A percentile compares a stretch with the other conserved stretches of the same genome.
phyloP scores from a whole-genome alignment of 2,329 filamentous ascomycete species.

The Lasiodiplodia gonubiensis region DNA sequence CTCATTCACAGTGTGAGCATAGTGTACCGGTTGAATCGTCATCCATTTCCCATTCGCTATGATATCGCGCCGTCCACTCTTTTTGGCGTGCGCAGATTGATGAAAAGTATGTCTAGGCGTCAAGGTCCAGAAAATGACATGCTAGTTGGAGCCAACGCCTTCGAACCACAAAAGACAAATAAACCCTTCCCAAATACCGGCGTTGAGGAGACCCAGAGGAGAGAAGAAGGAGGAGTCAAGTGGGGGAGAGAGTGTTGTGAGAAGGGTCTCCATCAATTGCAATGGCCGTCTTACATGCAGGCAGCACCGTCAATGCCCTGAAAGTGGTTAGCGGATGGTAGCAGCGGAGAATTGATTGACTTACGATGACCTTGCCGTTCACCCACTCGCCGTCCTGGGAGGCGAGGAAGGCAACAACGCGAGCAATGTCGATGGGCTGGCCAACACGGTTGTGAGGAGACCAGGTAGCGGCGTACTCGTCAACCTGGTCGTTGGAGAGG shows the following conservation, averaged over 20 bases:
- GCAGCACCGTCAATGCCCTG: slow-evolving; percentile 44
- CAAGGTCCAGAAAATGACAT: slow-evolving; percentile 6
- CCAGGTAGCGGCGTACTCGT: slow-evolving; percentile 68
- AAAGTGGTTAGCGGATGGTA: not conserved
- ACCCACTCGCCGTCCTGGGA: slow-evolving; percentile 64
- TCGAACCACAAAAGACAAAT: not conserved
- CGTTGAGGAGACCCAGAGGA: not conserved
- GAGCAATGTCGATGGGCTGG: slow-evolving; percentile 70
- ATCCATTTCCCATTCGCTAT: not conserved
- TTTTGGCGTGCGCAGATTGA: slow-evolving; percentile 17
- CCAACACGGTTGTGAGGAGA: slow-evolving; percentile 69
- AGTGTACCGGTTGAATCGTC: not conserved
- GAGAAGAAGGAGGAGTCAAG: not conserved
- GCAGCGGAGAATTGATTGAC: slow-evolving; percentile 36
- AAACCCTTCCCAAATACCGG: not conserved
- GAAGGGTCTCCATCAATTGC: not conserved
- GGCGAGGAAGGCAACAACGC: slow-evolving; percentile 66
- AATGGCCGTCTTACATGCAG: slow-evolving; percentile 44
- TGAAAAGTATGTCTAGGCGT: slow-evolving; percentile 23
- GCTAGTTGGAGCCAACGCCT: slow-evolving; percentile 13
- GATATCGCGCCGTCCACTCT: not conserved
- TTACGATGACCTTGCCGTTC: slow-evolving; percentile 58
- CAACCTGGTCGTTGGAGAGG: slow-evolving; percentile 62
- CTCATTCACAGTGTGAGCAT: not conserved
- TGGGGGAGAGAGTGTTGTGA: not conserved